Base-by-base conservation (phyloP, 192 early-diverging fungal genomes). In the Entrophospora sp. region DNA sequence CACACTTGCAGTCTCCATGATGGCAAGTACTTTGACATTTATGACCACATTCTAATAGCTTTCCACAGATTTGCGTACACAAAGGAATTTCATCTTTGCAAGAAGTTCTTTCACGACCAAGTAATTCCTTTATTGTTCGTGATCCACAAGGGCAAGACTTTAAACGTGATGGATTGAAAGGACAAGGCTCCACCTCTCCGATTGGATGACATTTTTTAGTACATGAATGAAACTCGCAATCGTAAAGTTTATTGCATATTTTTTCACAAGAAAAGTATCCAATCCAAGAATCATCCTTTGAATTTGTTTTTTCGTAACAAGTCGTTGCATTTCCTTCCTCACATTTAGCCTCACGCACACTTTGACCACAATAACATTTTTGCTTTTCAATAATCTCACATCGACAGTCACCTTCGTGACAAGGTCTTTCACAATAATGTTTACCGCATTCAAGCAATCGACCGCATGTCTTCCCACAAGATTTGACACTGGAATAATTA, bases 401-500 rank as follows among this genome's bases (percentile, higher is more conserved):
- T 25, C 85, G 71, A 69, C 90, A 92, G 4, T 83, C 60, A 16
- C 87, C 90, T 5, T 82, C 46, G 66, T 92, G 90, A 67, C 90
- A 92, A 5, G 74, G 37, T 25, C 83, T 71, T 31, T 76, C 58
- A 69, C 90, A 92, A 1, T 68, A 51, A 78, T 90, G 89, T 37
- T 77, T 77, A n/a, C 82, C 85, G 55, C 90, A 91, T 25, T 84
- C 83, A 35, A 91, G 69, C 37, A 83, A 56, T 51, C 88, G 79
- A 16, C 79, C 89, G 62, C 89, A 90, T 0, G 83, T 68, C 25
- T 81, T 62, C 7, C 80, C 86, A 75, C 95, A 97, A 0, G 87
- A 87, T 51, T 76, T 77, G 4, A 80, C 85, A 5, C 55, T 66
- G 25, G 85, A 75, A 59, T 89, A 87, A 59, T 78, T 81, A 4